Conservation (phyloP, 176 grass and related monocot genomes). For the Oryza glaberrima region DNA sequence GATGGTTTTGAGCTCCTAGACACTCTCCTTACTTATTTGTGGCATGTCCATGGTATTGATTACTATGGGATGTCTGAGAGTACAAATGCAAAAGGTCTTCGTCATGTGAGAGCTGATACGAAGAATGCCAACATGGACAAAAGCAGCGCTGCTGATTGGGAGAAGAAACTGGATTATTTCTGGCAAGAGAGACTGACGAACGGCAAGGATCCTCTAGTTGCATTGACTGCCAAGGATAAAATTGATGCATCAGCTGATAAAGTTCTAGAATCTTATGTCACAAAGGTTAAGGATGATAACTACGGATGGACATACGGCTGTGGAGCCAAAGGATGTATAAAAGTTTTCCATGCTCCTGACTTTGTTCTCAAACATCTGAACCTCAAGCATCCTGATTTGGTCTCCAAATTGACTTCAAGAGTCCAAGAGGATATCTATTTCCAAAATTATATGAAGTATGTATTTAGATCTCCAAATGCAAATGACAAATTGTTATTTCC, state of each 20-base stretch:
- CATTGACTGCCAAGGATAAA: conserved; percentile 74
- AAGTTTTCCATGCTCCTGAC: conserved; percentile 83
- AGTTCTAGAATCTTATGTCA: conserved; percentile 55
- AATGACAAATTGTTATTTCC: conserved; percentile 7
- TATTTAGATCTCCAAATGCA: conserved; percentile 5
- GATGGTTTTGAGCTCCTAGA: conserved; percentile 84
- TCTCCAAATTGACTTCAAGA: conserved; percentile 60
- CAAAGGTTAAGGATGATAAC: conserved; percentile 76
- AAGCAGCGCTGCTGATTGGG: conserved; percentile 66
- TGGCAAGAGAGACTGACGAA: conserved; percentile 66
- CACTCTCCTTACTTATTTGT: conserved; percentile 83
- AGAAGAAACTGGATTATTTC: conserved; percentile 83
- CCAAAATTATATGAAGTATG: conserved; percentile 96
- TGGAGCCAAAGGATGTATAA: conserved; percentile 77
- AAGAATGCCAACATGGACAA: conserved; percentile 46
- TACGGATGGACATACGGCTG: conserved; percentile 80
- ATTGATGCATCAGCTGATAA: conserved; percentile 65
- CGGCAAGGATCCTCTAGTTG: conserved; percentile 74
- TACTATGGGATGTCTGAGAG: conserved; percentile 92
- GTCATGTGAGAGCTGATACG: conserved; percentile 73
- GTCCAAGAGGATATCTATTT: conserved; percentile 80
- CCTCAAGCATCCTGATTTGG: conserved; percentile 78
- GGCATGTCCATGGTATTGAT: conserved; percentile 85
- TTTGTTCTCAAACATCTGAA: conserved; percentile 93
- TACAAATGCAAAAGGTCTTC: conserved; percentile 68